Conservation (phyloP, 768 basidiomycete species). For the Auricularia cornea region DNA sequence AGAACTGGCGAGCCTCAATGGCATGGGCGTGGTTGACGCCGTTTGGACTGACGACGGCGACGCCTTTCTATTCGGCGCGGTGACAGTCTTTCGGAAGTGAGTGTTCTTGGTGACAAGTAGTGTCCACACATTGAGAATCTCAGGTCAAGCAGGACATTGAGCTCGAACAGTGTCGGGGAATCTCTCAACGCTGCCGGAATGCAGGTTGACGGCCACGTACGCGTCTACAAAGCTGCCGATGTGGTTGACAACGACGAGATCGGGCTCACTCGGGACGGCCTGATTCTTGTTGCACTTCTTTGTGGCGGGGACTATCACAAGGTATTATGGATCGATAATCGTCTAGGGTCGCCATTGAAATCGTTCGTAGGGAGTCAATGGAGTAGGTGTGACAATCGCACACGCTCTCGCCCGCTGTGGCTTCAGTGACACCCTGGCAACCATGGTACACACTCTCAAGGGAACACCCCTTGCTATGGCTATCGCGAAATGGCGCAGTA, state of each 20-base stretch:
- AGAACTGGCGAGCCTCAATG: slow-evolving; percentile 80
- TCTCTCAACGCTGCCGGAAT: slow-evolving; percentile 56
- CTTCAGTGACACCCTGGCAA: slow-evolving; percentile 60
- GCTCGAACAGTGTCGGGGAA: slow-evolving; percentile 59
- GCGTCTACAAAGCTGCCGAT: slow-evolving; percentile 30
- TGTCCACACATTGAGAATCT: background rate
- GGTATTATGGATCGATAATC: slow-evolving; percentile 16
- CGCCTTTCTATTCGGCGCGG: slow-evolving; percentile 83
- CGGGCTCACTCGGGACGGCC: slow-evolving; percentile 50
- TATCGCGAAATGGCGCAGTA: slow-evolving; percentile 54
- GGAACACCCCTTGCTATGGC: slow-evolving; percentile 41
- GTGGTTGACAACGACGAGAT: slow-evolving; percentile 39
- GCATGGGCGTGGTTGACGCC: slow-evolving; percentile 75
- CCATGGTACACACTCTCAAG: slow-evolving; percentile 41
- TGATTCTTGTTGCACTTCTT: slow-evolving; percentile 75
- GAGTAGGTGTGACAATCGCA: slow-evolving; percentile 65
- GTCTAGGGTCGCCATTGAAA: background rate
- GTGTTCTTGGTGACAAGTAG: background rate
- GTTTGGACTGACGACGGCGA: slow-evolving; percentile 92
- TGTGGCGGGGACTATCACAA: slow-evolving; percentile 85
- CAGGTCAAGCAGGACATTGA: slow-evolving; percentile 63
- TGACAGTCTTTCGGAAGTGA: slow-evolving; percentile 79
- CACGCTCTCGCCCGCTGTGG: slow-evolving; percentile 75
- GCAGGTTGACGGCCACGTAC: slow-evolving; percentile 63
- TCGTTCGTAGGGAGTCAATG: slow-evolving; percentile 40